A percentile compares a stretch with the other conserved stretches of the same genome.
These are phyloP conservation scores for Zasmidium citrigriseum DNA, from an alignment of 2,329 filamentous ascomycete species.

Conservation along the genomic window DNA sequence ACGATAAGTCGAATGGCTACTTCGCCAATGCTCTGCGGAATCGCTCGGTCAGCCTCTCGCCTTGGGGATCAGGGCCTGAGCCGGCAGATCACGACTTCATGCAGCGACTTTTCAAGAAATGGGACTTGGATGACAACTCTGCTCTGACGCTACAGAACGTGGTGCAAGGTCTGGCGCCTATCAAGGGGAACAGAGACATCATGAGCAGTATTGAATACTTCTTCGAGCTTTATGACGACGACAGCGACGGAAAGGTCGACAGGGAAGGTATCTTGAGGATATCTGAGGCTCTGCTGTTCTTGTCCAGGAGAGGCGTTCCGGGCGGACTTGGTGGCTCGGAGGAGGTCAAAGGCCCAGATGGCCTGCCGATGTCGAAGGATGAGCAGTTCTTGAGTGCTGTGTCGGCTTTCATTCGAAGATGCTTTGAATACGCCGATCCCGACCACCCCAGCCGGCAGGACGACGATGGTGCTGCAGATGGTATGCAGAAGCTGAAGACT, in stretches of 20 bases:
- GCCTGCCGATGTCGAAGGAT: slow-evolving; percentile 58
- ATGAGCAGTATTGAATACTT: slow-evolving; percentile 98
- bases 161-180: slow-evolving; percentile 82
- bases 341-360: slow-evolving; percentile 35
- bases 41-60: slow-evolving; percentile 45
- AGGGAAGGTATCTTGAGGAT: slow-evolving; percentile 93
- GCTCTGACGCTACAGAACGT: slow-evolving; percentile 86
- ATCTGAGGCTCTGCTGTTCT: slow-evolving; percentile 88
- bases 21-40: slow-evolving; percentile 51
- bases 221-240: slow-evolving; percentile 95
- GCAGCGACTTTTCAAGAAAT: slow-evolving; percentile 79
- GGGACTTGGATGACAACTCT: slow-evolving; percentile 79
- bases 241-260: slow-evolving; percentile 86
- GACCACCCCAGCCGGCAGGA: slow-evolving; percentile 53
- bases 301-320: slow-evolving; percentile 78
- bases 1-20: slow-evolving; percentile 55
- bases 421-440: slow-evolving; percentile 97
- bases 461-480: slow-evolving; percentile 38
- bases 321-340: slow-evolving; percentile 48
- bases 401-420: slow-evolving; percentile 91
- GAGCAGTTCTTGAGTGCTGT: slow-evolving; percentile 91
- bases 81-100: slow-evolving; percentile 96
- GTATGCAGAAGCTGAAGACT: slow-evolving; percentile 66
- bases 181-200: slow-evolving; percentile 92
- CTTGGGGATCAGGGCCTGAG: slow-evolving; percentile 63